phyloP scores from a whole-genome alignment of 2,329 filamentous ascomycete genomes.

The Alternaria angustiovoidea region DNA sequence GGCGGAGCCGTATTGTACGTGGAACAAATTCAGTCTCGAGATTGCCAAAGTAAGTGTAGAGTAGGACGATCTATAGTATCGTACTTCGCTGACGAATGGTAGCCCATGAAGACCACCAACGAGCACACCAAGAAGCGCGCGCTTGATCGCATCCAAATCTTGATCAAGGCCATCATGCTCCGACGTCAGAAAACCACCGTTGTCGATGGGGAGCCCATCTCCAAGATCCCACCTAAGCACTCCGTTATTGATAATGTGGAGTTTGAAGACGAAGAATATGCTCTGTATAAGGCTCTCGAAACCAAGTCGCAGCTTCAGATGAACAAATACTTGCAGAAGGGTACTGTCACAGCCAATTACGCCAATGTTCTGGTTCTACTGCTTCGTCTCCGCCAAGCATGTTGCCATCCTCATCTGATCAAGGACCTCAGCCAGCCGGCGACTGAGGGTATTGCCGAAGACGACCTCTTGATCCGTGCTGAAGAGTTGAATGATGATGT shows the following conservation, averaged over 20 bases:
- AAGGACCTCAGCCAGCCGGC: slow-evolving; percentile 72
- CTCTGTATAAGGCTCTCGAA: slow-evolving; percentile 73
- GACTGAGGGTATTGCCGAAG: slow-evolving; percentile 62
- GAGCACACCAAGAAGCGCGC: slow-evolving; percentile 53
- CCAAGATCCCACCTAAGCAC: slow-evolving; percentile 71
- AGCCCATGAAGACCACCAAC: slow-evolving; percentile 53
- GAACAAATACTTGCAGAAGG: slow-evolving; percentile 76
- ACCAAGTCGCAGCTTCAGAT: slow-evolving; percentile 72
- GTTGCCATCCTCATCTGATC: slow-evolving; percentile 78
- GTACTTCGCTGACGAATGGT: neutral
- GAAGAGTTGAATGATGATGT: slow-evolving; percentile 67
- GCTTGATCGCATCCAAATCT: slow-evolving; percentile 75
- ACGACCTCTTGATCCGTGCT: slow-evolving; percentile 70
- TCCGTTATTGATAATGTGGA: slow-evolving; percentile 68
- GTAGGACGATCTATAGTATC: neutral
- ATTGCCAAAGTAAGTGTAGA: slow-evolving; percentile 54
- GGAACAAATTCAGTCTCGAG: slow-evolving; percentile 67
- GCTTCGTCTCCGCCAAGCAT: slow-evolving; percentile 80
- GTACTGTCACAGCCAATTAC: slow-evolving; percentile 73
- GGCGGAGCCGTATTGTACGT: slow-evolving; percentile 76
- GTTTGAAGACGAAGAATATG: slow-evolving; percentile 71
- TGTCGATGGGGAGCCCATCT: slow-evolving; percentile 81
- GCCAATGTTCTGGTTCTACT: slow-evolving; percentile 81
- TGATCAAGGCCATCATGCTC: slow-evolving; percentile 82
- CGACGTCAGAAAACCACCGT: slow-evolving; percentile 81